Evolutionary conservation across 148 eudicot species (phyloP), one percentile per base, ranked within the genome.

Genomic region (Fagopyrum homotropicum): DNA sequence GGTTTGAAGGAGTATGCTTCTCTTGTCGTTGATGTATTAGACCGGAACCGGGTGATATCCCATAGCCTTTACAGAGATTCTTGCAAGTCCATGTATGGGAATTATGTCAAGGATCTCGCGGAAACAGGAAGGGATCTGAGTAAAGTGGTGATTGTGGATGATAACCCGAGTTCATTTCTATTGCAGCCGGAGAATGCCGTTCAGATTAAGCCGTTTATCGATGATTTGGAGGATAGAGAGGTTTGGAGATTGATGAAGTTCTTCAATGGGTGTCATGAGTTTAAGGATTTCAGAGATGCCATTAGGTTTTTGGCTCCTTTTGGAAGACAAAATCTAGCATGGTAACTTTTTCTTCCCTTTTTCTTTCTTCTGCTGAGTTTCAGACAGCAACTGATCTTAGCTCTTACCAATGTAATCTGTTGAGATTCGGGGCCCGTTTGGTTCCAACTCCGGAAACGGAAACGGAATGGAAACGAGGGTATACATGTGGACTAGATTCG

Each of bases 131-230:
- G 91, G 74, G 88, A 86, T 22, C 46, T 81, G 50, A 73, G 50
- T 75, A 86, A 55, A 12, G 86, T 79, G 29, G 77, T 82, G 73
- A 81, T 88, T 17, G 88, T 93, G 3, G 97, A 93, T 80, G 98
- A 93, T 78, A 91, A 93, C 60, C 98, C 97, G 1, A 82, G 81
- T 81, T 88, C 93, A 0, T 90, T 79, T n/a, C 46, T 50, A 2
- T 82, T 87, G 30, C 97, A 92, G 66, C 92, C 92, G 0, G 87
- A 90, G 15, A 91, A 91, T 59, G 92, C 89, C 0, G 80, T 91
- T 7, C 87, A 83, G 17, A 82, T 91, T 19, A 61, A 54, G 57
- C 90, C 90, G 1, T 91, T 91, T 79, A 57, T 73, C 2, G 84
- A 86, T 79, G 88, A 88, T 85, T 64, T 78, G 35, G 66, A 72